These are phyloP conservation scores for Skeletonema potamos DNA, from an alignment of 108 stramenopile species.

Conservation along the genomic window DNA sequence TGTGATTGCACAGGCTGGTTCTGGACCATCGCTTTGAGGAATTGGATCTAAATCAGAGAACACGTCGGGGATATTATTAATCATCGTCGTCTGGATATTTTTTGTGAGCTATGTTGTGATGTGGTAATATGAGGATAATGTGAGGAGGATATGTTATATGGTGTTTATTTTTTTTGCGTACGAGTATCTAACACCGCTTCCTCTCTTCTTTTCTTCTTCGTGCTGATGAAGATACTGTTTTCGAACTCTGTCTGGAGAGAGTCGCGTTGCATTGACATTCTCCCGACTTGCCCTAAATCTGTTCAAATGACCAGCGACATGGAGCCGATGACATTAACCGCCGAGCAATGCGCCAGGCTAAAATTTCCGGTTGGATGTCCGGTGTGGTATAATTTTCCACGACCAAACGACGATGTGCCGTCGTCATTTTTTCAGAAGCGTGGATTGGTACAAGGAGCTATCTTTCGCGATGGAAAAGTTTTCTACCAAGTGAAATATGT, in stretches of 20 bases:
- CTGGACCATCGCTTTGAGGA: slow-evolving; percentile 87
- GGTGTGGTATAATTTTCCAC: background rate
- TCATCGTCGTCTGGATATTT: too few species aligned
- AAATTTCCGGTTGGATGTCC: background rate
- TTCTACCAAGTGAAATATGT: background rate
- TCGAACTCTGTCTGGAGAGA: too few species aligned
- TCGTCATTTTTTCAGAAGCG: background rate
- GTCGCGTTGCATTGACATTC: too few species aligned
- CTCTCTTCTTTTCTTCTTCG: too few species aligned
- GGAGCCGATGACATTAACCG: background rate
- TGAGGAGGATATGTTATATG: too few species aligned
- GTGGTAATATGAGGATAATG: too few species aligned
- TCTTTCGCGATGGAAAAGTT: background rate
- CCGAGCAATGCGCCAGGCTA: background rate
- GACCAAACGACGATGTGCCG: background rate
- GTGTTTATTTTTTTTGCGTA: too few species aligned
- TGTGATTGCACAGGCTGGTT: slow-evolving; percentile 88
- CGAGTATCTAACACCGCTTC: too few species aligned
- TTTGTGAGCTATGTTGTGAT: too few species aligned
- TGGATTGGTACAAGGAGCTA: background rate
- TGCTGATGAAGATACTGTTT: too few species aligned
- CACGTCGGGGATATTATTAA: slow-evolving; percentile 21
- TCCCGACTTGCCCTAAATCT: too few species aligned
- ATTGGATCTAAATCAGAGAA: slow-evolving; percentile 83
- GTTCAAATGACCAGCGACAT: too few species aligned